Evolutionary conservation across 2,329 filamentous ascomycete species (phyloP), one percentile per base, ranked within the genome.

Genomic region (Penicillium olsonii): DNA sequence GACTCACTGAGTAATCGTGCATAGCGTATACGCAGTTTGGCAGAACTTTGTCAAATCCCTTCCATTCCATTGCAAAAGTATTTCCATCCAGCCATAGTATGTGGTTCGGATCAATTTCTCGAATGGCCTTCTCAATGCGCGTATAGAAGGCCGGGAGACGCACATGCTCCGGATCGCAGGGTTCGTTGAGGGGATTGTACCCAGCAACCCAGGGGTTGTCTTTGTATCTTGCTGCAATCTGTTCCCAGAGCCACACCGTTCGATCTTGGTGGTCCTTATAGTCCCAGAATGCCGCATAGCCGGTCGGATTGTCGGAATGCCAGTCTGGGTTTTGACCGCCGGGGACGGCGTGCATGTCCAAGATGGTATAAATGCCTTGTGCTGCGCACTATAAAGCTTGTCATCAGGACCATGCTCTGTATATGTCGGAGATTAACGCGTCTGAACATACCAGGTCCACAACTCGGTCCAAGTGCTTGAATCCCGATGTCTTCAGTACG

Each of bases 171-270:
- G 78, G 72, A 52, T 80, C 78, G 43, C 71, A 74, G 3, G 77
- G 78, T 56, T 80, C 78, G 53, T 80, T 80, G 33, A 80, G 71
- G 2, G 76, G 75, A 48, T 80, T 80, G 55, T 79, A 80, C 2
- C 77, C 78, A 4, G 78, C 78, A n/a, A 78, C 69, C 68, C 72
- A 77, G 4, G 72, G 56, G 49, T 79, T 77, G 24, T 59, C 61
- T 37, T 66, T 74, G 50, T 79, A 80, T 12, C 70, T 69, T 10
- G 61, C 60, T 1, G 75, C 76, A 38, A 80, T 70, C 53, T 76
- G 66, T 48, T 73, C 68, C 78, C 77, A 79, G 2, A 80, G 68
- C 72, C 74, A 77, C 2, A 79, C 60, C 19, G 73, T 75, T 5
- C 76, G 69, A 51, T 79, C 77, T 56, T 80, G 78, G 46, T 75